Conservation (phyloP, 1,284 basidiomycete genomes). For the Coniferiporia weirii region DNA sequence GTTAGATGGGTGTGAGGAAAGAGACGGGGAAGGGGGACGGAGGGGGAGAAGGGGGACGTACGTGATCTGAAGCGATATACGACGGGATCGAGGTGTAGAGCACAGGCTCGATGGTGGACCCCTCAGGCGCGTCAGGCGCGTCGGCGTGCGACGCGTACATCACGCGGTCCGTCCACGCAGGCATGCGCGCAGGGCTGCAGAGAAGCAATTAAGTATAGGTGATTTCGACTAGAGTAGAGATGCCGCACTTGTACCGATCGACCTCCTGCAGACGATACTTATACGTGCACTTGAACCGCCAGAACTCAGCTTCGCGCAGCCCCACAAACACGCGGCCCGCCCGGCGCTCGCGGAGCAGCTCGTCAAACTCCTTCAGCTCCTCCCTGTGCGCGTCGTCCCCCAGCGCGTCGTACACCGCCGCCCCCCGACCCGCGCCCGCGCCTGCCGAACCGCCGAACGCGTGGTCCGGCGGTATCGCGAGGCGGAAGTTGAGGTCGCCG, state of each 20-base stretch:
- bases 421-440: slow-evolving; percentile 22
- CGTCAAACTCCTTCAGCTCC: slow-evolving; percentile 71
- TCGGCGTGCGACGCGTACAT: slow-evolving; percentile 82
- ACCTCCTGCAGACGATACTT: slow-evolving; percentile 80
- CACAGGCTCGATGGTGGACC: slow-evolving; percentile 55
- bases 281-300: slow-evolving; percentile 84
- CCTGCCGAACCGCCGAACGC: slow-evolving; percentile 31
- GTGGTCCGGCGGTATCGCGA: slow-evolving; percentile 52
- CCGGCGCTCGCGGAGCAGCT: slow-evolving; percentile 60
- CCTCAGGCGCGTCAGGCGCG: slow-evolving; percentile 44
- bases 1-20: neutral
- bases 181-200: slow-evolving; percentile 46
- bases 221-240: neutral
- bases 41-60: slow-evolving; percentile 37
- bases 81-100: slow-evolving; percentile 73
- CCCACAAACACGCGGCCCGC: slow-evolving; percentile 65
- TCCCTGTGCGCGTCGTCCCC: slow-evolving; percentile 52
- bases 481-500: slow-evolving; percentile 88
- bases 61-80: slow-evolving; percentile 74
- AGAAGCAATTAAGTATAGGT: neutral
- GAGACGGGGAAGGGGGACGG: too few species aligned
- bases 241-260: slow-evolving; percentile 71
- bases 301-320: slow-evolving; percentile 78
- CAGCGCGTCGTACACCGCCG: slow-evolving; percentile 38
- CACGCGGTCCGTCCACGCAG: slow-evolving; percentile 95